Percentiles rank a stretch among this genome's conserved stretches.
Evolutionary conservation across 306 rosid genomes (phyloP).

Genomic region (Fagus sylvatica): DNA sequence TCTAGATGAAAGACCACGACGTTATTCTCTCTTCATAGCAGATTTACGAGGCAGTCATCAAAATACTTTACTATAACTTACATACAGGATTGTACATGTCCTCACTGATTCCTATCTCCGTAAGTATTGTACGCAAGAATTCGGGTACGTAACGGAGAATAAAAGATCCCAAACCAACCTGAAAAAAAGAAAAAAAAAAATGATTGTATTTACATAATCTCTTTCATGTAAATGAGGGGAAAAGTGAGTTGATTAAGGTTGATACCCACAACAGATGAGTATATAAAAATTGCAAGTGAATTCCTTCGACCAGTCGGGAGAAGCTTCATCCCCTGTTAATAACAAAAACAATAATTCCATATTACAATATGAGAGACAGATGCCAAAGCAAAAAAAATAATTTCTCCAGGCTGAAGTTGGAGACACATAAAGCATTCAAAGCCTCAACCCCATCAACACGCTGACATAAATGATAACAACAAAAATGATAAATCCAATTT

Average conservation of each 20-base stretch:
- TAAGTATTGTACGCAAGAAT: constrained; percentile 55
- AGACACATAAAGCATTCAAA: background rate
- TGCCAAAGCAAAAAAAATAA: background rate
- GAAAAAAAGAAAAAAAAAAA: constrained; percentile 22
- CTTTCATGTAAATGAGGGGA: constrained; percentile 15
- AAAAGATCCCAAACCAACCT: constrained; percentile 83
- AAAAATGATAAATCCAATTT: background rate
- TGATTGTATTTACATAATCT: constrained; percentile 18
- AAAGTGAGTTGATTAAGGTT: constrained; percentile 21
- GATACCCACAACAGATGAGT: constrained; percentile 70
- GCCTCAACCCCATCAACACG: background rate
- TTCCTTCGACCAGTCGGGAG: constrained; percentile 91
- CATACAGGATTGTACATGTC: constrained; percentile 98
- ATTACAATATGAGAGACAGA: constrained; percentile 15
- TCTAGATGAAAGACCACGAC: background rate
- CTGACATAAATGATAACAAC: background rate
- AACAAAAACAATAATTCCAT: constrained; percentile 30
- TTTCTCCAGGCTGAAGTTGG: background rate
- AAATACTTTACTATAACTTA: constrained; percentile 54
- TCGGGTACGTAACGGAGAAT: constrained; percentile 76
- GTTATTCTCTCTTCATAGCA: constrained; percentile 1
- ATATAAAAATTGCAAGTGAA: constrained; percentile 72
- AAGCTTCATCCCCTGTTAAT: constrained; percentile 89
- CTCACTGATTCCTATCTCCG: constrained; percentile 72
- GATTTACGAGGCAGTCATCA: constrained; percentile 28